Base-by-base conservation (phyloP, 1,284 basidiomycete species). In the Microbotryum scabiosae region DNA sequence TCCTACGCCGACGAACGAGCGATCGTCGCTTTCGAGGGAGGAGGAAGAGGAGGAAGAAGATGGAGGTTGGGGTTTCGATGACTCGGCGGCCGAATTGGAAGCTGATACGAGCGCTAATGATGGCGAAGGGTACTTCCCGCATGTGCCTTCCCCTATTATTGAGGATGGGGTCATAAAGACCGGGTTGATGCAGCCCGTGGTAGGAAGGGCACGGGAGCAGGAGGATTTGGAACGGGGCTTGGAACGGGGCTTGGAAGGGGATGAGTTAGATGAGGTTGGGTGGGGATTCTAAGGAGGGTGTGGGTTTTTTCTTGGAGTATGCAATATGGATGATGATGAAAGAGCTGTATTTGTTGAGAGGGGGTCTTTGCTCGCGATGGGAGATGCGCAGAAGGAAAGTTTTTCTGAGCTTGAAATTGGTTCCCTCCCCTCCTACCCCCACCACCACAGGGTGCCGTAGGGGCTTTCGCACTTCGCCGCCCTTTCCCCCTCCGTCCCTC, bases 31-130 rank as follows among this genome's bases (percentile, higher is more conserved):
- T 12, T 30, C 26, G 25, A 32, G 4, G 10, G 51, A 52, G 51
- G 20, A 52, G 23, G 21, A 52, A 52, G 51, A 28, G 9, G 51
- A 52, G 12, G 51, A n/a, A 25, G 51, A 30, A 10, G 26, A 30
- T 25, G 51, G 32, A 32, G 47, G 47, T 16, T 52, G 51, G 51
- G 51, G 51, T 8, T 52, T 52, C 16, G 51, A 52, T 52, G 47
- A 49, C 20, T 21, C 21, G 21, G 26, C 47, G 47, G 47, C 47
- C 47, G 47, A 49, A 26, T 12, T 23, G 21, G 47, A 20, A 5
- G 16, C 12, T n/a, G 47, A 18, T 20, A 4, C 26, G 21, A 26
- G 47, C 47, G 26, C 14, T 20, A 16, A 23, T 49, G 47, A 12
- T 2, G 47, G 21, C 6, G 47, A 49, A 14, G n/a, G 47, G 16